Evolutionary conservation across 768 basidiomycete genomes (phyloP).

Genomic region (Neoboletus brunneissimus): DNA sequence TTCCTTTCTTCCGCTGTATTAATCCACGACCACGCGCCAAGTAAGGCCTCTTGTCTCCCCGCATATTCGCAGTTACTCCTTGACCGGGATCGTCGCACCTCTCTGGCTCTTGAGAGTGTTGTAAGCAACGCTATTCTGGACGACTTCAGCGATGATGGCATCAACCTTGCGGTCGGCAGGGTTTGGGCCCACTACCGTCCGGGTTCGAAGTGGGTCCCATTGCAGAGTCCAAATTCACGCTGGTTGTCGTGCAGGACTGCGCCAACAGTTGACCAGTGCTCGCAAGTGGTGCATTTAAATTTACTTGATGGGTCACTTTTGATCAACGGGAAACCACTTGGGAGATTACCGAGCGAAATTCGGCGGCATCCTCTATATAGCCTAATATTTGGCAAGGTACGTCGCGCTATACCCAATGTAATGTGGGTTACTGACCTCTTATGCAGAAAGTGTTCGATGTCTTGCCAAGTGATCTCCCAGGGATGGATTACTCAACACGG

Average conservation of each 20-base stretch:
- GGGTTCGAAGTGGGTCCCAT: conserved; percentile 20
- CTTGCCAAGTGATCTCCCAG: too few relatives aligned
- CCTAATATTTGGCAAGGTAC: too few relatives aligned
- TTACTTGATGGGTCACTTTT: conserved; percentile 27
- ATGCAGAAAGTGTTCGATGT: too few relatives aligned
- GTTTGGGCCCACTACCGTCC: conserved; percentile 28
- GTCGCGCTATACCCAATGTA: too few relatives aligned
- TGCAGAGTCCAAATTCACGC: conserved; percentile 11
- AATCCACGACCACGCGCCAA: conserved; percentile 26
- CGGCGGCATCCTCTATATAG: conserved; percentile 9
- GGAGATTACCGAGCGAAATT: conserved; percentile 21
- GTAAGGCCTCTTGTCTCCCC: conserved; percentile 2
- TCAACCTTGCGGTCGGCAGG: conserved; percentile 18
- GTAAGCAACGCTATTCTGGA: conserved; percentile 3
- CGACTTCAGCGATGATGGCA: conserved; percentile 1
- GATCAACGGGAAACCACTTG: conserved; percentile 27
- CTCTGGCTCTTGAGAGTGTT: conserved; percentile 23
- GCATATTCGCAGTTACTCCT: conserved; percentile 18
- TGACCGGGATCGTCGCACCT: conserved; percentile 31
- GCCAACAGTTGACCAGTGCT: neutral
- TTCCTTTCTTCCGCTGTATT: conserved; percentile 26
- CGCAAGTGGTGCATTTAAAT: conserved; percentile 25
- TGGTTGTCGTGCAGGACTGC: conserved; percentile 27
- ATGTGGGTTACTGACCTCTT: too few relatives aligned
- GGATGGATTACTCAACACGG: too few relatives aligned